Percentiles rank a stretch among this genome's conserved stretches.
Evolutionary conservation across 768 basidiomycete genomes (phyloP).

Genomic region (Boletus tylopilopsis): DNA sequence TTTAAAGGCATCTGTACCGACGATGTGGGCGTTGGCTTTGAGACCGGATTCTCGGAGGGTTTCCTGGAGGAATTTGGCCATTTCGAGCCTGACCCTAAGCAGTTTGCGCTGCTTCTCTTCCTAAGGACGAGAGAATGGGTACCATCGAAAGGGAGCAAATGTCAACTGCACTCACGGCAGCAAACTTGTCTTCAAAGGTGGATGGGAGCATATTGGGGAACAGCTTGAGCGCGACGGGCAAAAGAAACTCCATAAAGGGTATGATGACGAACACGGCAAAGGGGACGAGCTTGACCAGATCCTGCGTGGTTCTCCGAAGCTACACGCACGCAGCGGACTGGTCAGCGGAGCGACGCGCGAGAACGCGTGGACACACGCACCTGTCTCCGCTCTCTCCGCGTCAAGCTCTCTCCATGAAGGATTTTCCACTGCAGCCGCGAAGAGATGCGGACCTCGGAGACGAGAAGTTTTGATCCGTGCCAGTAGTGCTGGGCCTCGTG

Average conservation of each 20-base stretch:
- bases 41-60: constrained; percentile 92
- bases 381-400: constrained; percentile 91
- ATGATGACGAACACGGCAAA: constrained; percentile 94
- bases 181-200: constrained; percentile 96
- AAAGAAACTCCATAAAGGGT: constrained; percentile 96
- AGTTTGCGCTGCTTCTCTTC: constrained; percentile 97
- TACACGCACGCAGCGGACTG: constrained; percentile 30
- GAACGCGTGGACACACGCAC: constrained; percentile 46
- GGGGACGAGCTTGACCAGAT: constrained; percentile 88
- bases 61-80: constrained; percentile 99
- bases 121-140: constrained; percentile 35
- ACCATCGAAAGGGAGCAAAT: neutral
- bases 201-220: constrained; percentile 99
- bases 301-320: constrained; percentile 91
- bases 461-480: constrained; percentile 92
- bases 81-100: constrained; percentile 90
- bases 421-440: constrained; percentile 87
- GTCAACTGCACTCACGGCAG: constrained; percentile 55
- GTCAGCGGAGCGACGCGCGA: constrained; percentile 2
- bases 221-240: constrained; percentile 93
- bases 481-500: constrained; percentile 96
- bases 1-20: constrained; percentile 94
- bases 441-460: constrained; percentile 91
- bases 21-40: constrained; percentile 89
- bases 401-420: constrained; percentile 85